Evolutionary conservation across 805 yeast genomes (phyloP), one percentile per base, ranked within the genome.

Genomic region (Lachancea quebecensis): DNA sequence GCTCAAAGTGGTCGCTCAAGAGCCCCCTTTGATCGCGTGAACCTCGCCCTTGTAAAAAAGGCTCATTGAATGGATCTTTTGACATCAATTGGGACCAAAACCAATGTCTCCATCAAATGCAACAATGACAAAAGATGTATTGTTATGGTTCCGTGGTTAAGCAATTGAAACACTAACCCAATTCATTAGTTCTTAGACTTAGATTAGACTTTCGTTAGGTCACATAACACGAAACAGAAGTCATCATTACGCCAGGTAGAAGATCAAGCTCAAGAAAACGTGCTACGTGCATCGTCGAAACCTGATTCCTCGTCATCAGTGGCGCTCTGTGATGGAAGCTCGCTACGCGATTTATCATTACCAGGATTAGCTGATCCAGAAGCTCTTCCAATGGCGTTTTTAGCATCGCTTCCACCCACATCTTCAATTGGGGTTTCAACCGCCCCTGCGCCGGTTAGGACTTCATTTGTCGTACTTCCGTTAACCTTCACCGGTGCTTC

Each of bases 241-340:
- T 21, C 25, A 7, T 21, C 7, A 21, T 21, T 7, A 21, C 25
- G 25, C 25, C 25, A 4, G 25, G 7, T 21, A 30, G 3, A 16
- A 7, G 4, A 11, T 10, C 14, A 10, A 25, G 15, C 18, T 30
- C 35, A 30, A 3, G 45, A 31, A 12, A 42, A 27, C 7, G 37
- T 31, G 21, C 45, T 42, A 15, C 17, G 41, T 36, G 45, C 45
- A 37, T 42, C 45, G 21, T 42, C 45, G 21, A 42, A 42, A 2
- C 14, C 32, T 2, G 39, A 17, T 11, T 42, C 45, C 10, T 42
- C 45, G 30, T 42, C 45, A 18, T 42, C 45, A 14, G 41, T 37
- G 4, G 29, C 27, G 25, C 32, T 42, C 21, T 32, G 44, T 7
- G 39, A 18, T 30, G 16, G 25, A n/a, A 25, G 25, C 7, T 37